A percentile compares a stretch with the other conserved stretches of the same genome.
These are phyloP conservation scores for Fusarium denticulatum DNA, from an alignment of 2,329 filamentous ascomycete species.

Conservation along the genomic window DNA sequence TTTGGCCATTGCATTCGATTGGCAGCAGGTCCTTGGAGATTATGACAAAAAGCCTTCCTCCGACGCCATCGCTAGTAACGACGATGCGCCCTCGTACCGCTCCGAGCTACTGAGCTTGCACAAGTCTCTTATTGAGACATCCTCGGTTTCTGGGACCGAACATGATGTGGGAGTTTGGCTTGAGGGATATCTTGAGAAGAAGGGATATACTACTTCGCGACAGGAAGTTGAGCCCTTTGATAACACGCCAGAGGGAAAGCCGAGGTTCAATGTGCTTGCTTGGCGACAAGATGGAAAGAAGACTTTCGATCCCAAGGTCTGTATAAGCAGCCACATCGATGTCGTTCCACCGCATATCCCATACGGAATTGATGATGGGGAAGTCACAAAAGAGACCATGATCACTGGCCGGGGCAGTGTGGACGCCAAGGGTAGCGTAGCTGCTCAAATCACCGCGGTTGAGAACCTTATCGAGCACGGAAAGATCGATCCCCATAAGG, in stretches of 20 bases:
- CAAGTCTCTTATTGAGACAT: constrained; percentile 76
- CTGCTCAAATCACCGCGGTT: constrained; percentile 77
- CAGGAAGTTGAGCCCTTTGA: constrained; percentile 52
- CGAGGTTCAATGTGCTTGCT: constrained; percentile 79
- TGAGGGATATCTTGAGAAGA: constrained; percentile 67
- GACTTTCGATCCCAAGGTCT: constrained; percentile 63
- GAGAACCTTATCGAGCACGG: constrained; percentile 59
- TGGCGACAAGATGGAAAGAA: constrained; percentile 58
- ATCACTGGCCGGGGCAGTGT: constrained; percentile 80
- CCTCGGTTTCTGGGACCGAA: constrained; percentile 78
- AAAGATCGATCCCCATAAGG: constrained; percentile 58
- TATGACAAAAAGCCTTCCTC: not conserved
- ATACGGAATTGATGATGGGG: constrained; percentile 66
- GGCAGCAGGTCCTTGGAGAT: constrained; percentile 18
- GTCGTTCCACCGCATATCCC: constrained; percentile 78
- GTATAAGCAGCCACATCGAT: constrained; percentile 87
- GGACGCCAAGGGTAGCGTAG: constrained; percentile 76
- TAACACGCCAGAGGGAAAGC: constrained; percentile 42
- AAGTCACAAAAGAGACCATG: constrained; percentile 55
- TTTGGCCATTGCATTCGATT: constrained; percentile 15
- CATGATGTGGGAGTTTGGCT: constrained; percentile 74
- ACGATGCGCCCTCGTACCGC: constrained; percentile 51
- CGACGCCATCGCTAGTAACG: not conserved
- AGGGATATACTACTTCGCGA: constrained; percentile 55
- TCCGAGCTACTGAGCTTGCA: constrained; percentile 75